Evolutionary conservation across 192 early-diverging fungal genomes (phyloP), one percentile per base, ranked within the genome.

Genomic region (Fimicolochytrium jonesii): DNA sequence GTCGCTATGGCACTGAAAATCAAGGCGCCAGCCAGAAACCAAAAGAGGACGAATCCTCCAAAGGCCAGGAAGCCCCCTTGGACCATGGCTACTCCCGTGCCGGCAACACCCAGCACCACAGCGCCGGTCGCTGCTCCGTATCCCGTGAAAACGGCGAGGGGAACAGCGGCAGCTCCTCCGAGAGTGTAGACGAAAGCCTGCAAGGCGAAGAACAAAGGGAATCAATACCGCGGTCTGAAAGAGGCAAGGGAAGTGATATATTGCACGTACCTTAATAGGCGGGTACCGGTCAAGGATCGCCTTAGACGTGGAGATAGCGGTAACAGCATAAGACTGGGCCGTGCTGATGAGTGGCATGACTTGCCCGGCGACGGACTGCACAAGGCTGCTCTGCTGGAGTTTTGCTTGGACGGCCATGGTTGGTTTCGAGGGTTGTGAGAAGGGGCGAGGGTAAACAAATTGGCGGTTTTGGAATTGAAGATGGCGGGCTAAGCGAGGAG

Each of bases 121-220:
- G 65, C 61, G 0, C 59, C 64, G 28, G 56, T 59, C 18, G 66
- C 44, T 11, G 35, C 65, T 11, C 55, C 53, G 50, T 61, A 75
- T 35, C 56, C 74, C 20, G 61, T 37, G 56, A 75, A 75, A 29
- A 68, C 30, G 36, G 59, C 48, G 15, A 75, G 29, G 7, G 74
- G 74, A 44, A 75, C 46, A 2, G 64, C 64, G 11, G 74, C 42
- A 34, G 66, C 56, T 15, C 32, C 62, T 10, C 34, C 65, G 13
- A 75, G 34, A 31, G 69, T 61, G 44, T 71, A 71, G 17, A 75
- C 74, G 32, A 75, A 69, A 13, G 69, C 69, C 72, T 71, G 51
- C 13, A 44, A 23, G 26, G 20, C 6, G 30, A 58, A 26, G 28
- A 11, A 43, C 13, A 26, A 53, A 11, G 47, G 33, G 57, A 18